Evolutionary conservation across 2,329 filamentous ascomycete genomes (phyloP), one percentile per base, ranked within the genome.

Genomic region (Nannizziopsis barbatae): DNA sequence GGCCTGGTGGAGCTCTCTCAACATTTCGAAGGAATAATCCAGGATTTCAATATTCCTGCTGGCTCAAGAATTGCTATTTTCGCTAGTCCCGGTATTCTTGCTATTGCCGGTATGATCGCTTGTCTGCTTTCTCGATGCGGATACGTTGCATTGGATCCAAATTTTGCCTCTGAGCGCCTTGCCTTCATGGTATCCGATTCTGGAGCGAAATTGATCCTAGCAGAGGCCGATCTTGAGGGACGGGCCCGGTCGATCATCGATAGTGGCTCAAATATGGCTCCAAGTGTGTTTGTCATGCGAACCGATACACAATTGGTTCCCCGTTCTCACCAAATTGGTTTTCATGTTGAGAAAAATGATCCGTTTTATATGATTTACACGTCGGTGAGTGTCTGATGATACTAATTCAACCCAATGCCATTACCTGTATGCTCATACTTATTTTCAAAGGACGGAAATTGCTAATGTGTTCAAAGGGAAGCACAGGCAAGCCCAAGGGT

Each of bases 401-500:
- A 20, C 20, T 2, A 27, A 20, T 5, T 31, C 4, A 9, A 11
- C 18, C 11, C 17, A 15, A n/a, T 18, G 35, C 35, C 9, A 4
- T 4, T 10, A n/a, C 12, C 9, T 37, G 35, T n/a, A n/a, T 37
- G 9, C 15, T 37, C 10, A 27, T 42, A n/a, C 33, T 18, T 18
- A 38, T 38, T n/a, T 38, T 18, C 18, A n/a, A 38, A 38, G 36
- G 14, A 38, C 14, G 8, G 36, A 18, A 38, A 14, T 38, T 14
- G 36, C 36, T 38, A 38, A 38, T 38, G 14, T 15, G 14, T 38
- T 47, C 27, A 50, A 42, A 52, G 50, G 50, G 50, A 42, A 52
- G 50, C 42, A 59, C 57, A 35, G 56, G 57, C 17, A 58, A 45
- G 0, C 70, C 71, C 2, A 73, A 73, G 56, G 69, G 69, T 12